Evolutionary conservation across 2,329 filamentous ascomycete species (phyloP).

Genomic region (Trichoderma endophyticum): DNA sequence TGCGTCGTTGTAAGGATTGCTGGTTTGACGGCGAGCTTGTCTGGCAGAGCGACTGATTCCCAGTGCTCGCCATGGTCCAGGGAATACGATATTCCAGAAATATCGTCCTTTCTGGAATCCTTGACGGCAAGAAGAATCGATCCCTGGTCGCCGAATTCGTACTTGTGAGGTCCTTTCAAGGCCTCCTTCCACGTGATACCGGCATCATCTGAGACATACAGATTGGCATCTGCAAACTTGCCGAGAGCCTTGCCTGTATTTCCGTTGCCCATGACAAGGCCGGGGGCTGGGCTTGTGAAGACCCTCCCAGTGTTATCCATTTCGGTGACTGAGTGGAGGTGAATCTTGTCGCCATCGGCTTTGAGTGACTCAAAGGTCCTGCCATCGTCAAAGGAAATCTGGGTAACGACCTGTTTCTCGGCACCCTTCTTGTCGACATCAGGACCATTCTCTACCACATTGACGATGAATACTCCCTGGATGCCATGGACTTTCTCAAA

Average conservation of each 20-base stretch:
- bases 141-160: slow-evolving; percentile 92
- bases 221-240: slow-evolving; percentile 67
- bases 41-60: slow-evolving; percentile 66
- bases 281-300: slow-evolving; percentile 90
- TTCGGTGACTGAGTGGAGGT: slow-evolving; percentile 90
- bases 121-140: slow-evolving; percentile 80
- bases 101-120: slow-evolving; percentile 63
- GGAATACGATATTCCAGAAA: slow-evolving; percentile 67
- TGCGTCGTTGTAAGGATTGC: slow-evolving; percentile 79
- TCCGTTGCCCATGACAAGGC: slow-evolving; percentile 88
- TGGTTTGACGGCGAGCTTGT: slow-evolving; percentile 65
- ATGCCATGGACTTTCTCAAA: slow-evolving; percentile 93
- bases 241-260: slow-evolving; percentile 78
- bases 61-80: slow-evolving; percentile 86
- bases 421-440: slow-evolving; percentile 59
- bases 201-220: slow-evolving; percentile 89
- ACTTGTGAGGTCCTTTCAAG: slow-evolving; percentile 82
- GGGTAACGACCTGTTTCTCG: slow-evolving; percentile 68
- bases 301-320: slow-evolving; percentile 78
- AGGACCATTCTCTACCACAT: slow-evolving; percentile 82
- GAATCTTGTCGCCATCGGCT: slow-evolving; percentile 65
- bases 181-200: slow-evolving; percentile 78
- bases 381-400: slow-evolving; percentile 95
- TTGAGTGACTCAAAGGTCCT: slow-evolving; percentile 76
- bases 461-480: slow-evolving; percentile 88